Percentiles rank a stretch among this genome's conserved stretches.
These are phyloP conservation scores for Yamadazyma dushanensis DNA, from an alignment of 1,139 yeast genomes.

Conservation along the genomic window DNA sequence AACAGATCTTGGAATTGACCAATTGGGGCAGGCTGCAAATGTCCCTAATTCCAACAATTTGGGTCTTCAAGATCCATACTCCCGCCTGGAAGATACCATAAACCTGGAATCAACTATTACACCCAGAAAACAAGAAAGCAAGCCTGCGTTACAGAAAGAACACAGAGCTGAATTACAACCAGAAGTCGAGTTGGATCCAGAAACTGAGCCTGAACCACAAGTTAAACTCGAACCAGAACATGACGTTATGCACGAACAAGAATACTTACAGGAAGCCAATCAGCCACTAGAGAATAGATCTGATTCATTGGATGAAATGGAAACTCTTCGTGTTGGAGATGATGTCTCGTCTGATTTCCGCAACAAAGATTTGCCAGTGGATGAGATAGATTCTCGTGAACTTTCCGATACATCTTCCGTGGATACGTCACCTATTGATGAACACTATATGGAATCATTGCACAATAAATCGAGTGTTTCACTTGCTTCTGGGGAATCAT, in stretches of 20 bases:
- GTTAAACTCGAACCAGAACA: slow-evolving; percentile 3
- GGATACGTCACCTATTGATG: slow-evolving; percentile 12
- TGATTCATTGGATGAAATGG: slow-evolving; percentile 8
- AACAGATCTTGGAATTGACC: slow-evolving; percentile 2
- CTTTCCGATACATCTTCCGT: slow-evolving; percentile 17
- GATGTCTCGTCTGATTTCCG: slow-evolving; percentile 1
- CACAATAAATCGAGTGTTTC: slow-evolving; percentile 13
- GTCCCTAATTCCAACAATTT: background rate
- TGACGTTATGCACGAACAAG: background rate
- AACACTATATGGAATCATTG: slow-evolving; percentile 3
- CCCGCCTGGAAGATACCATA: background rate
- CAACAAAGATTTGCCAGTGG: slow-evolving; percentile 7
- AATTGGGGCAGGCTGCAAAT: background rate
- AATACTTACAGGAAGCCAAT: background rate
- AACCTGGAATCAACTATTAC: background rate
- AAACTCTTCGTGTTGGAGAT: slow-evolving; percentile 11
- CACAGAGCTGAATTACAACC: background rate
- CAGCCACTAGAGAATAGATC: background rate
- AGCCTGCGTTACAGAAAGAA: too few species aligned
- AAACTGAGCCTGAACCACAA: slow-evolving; percentile 1
- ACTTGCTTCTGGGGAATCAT: slow-evolving; percentile 13
- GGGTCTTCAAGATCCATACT: background rate
- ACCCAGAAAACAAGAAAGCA: background rate
- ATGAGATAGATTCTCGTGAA: slow-evolving; percentile 17
- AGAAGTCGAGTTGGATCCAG: background rate